Evolutionary conservation across 306 rosid species (phyloP), one percentile per base, ranked within the genome.

Genomic region (Hippophae gyantsensis): DNA sequence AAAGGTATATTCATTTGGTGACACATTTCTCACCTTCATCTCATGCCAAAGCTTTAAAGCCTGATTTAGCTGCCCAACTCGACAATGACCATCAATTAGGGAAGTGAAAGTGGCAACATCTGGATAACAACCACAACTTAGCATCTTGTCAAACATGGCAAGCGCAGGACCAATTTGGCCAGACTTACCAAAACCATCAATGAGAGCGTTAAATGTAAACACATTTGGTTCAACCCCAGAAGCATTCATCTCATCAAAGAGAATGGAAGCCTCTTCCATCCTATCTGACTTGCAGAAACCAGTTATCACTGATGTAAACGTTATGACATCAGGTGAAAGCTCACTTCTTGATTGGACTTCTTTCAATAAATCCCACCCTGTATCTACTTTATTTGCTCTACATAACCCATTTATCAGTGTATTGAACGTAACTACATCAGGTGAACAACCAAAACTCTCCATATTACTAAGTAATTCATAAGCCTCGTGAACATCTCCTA

Each of bases 381-480:
- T 80, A 64, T 81, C 79, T 23, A 84, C 79, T 67, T 73, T 74
- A 61, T 75, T 76, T 61, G 60, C 62, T 80, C 79, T 71, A 75
- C 89, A 89, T n/a, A 84, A 75, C 47, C 95, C 97, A 64, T 71
- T 77, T 65, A 89, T 82, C 54, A 89, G 77, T 42, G 86, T 89
- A 71, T 86, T 89, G 70, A 72, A 84, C 0, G 88, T 86, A 71
- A 82, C 74, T 40, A 78, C 54, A 58, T 89, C 89, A 0, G 97
- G 88, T n/a, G 54, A 78, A 73, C 87, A 86, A 70, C 83, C 82
- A 72, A 66, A 82, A 60, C 62, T 84, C 69, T 40, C 73, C 86
- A 90, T 86, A 42, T 79, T 79, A 64, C 65, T 62, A 7, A 90
- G 72, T 63, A 84, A 50, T 75, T 68, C 79, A 70, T 80, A 79